Percentiles rank a stretch among this genome's conserved stretches.
phyloP scores from a whole-genome alignment of 768 basidiomycete species.

The Boletus subparvulus region DNA sequence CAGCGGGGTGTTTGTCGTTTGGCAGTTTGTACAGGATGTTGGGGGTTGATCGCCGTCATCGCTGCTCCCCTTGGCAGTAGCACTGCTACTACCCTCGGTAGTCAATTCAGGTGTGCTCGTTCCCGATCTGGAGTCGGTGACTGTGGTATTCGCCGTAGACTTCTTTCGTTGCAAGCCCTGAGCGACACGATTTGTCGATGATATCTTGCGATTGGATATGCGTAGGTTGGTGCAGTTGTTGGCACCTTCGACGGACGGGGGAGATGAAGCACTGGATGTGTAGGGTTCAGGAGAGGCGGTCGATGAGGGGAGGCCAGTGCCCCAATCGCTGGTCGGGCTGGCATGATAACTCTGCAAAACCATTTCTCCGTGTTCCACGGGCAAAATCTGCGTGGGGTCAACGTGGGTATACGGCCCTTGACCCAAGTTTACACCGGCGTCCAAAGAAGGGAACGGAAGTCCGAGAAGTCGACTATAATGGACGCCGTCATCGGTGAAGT shows the following conservation, averaged over 20 bases:
- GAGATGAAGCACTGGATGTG: conserved; percentile 69
- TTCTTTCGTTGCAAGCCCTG: conserved; percentile 59
- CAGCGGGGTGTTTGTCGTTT: conserved; percentile 91
- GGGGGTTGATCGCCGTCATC: conserved; percentile 73
- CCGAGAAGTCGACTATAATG: conserved; percentile 67
- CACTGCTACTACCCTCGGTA: conserved; percentile 30
- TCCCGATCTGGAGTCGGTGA: conserved; percentile 46
- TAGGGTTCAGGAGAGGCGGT: conserved; percentile 77
- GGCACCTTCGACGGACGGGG: conserved; percentile 61
- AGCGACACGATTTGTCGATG: conserved; percentile 59
- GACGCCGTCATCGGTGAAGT: conserved; percentile 56
- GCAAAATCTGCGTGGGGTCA: conserved; percentile 86
- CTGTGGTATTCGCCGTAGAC: conserved; percentile 30
- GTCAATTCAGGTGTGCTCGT: conserved; percentile 67
- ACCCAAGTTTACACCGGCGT: conserved; percentile 39
- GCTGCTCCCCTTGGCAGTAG: conserved; percentile 40
- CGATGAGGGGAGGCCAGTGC: conserved; percentile 66
- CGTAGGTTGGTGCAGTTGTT: conserved; percentile 30
- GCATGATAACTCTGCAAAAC: conserved; percentile 58
- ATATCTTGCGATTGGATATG: conserved; percentile 54
- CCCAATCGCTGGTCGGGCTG: conserved; percentile 85
- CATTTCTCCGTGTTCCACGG: conserved; percentile 41
- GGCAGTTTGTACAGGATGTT: conserved; percentile 91
- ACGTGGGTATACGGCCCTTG: conserved; percentile 73
- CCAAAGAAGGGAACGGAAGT: conserved; percentile 58